phyloP scores from a whole-genome alignment of 768 basidiomycete species.

The Suillus placidus region DNA sequence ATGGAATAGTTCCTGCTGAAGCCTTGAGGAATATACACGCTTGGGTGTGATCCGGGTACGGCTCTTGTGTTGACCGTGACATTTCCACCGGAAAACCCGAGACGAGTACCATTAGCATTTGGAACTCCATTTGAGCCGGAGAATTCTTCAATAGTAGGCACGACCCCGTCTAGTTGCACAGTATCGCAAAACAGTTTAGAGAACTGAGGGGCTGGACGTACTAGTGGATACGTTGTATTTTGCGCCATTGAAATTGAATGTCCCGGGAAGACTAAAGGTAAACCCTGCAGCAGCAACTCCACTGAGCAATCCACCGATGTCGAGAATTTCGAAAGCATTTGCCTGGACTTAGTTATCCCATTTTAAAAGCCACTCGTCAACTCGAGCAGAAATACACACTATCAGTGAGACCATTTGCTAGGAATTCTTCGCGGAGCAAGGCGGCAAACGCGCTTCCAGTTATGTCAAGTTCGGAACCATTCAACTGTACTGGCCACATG shows the following conservation, averaged over 20 bases:
- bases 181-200: background rate
- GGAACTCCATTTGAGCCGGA: constrained; percentile 7
- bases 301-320: constrained; percentile 12
- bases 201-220: background rate
- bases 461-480: constrained; percentile 15
- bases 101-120: background rate
- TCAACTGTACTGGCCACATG: background rate
- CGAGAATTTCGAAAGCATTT: constrained; percentile 13
- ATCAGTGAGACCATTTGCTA: background rate
- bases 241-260: constrained; percentile 21
- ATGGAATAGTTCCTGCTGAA: constrained; percentile 8
- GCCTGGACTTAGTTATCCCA: background rate
- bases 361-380: background rate
- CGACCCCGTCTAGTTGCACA: constrained; percentile 6
- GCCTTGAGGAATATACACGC: background rate
- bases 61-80: background rate
- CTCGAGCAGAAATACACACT: background rate
- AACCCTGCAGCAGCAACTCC: constrained; percentile 14
- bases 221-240: constrained; percentile 19
- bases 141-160: constrained; percentile 3
- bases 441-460: constrained; percentile 7
- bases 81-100: constrained; percentile 10
- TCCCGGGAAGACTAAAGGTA: constrained; percentile 12
- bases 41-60: background rate
- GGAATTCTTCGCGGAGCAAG: constrained; percentile 2